phyloP scores from a whole-genome alignment of 2,329 filamentous ascomycete species.

The Fusarium scirpi region DNA sequence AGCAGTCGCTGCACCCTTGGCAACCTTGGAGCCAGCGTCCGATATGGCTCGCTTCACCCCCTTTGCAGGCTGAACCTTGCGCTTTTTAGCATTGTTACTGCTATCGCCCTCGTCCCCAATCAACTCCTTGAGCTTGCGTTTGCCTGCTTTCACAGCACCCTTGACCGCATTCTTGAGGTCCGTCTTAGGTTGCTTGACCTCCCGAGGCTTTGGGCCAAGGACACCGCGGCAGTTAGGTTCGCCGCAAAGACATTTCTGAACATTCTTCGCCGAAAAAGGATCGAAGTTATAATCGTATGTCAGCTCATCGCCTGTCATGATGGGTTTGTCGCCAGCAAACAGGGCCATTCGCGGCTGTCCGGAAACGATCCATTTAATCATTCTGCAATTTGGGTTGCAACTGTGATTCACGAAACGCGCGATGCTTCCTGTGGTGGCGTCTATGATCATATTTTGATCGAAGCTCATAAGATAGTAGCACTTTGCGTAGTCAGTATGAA shows the following conservation, averaged over 20 bases:
- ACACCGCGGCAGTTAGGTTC: constrained; percentile 73
- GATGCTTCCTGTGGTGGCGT: constrained; percentile 94
- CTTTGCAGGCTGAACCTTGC: constrained; percentile 52
- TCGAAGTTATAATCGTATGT: constrained; percentile 91
- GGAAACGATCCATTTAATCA: constrained; percentile 97
- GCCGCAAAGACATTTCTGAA: constrained; percentile 74
- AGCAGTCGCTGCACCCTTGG: constrained; percentile 53
- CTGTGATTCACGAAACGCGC: constrained; percentile 98
- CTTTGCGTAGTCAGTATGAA: constrained; percentile 63
- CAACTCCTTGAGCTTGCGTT: constrained; percentile 68
- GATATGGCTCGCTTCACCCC: constrained; percentile 53
- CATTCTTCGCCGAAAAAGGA: constrained; percentile 76
- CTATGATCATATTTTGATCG: constrained; percentile 98
- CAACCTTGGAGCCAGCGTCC: constrained; percentile 52
- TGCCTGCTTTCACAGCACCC: constrained; percentile 60
- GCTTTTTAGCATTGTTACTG: constrained; percentile 63
- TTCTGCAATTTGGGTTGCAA: constrained; percentile 94
- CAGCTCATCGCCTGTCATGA: constrained; percentile 94
- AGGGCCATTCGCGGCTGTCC: constrained; percentile 96
- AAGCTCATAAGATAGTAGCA: constrained; percentile 99
- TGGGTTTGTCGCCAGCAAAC: constrained; percentile 89
- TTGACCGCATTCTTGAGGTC: constrained; percentile 56
- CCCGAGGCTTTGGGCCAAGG: constrained; percentile 71
- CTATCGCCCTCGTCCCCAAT: constrained; percentile 57
- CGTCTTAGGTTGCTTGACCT: constrained; percentile 63